These are phyloP conservation scores for Colletotrichum agaves DNA, from an alignment of 2,329 filamentous ascomycete genomes.

Conservation along the genomic window DNA sequence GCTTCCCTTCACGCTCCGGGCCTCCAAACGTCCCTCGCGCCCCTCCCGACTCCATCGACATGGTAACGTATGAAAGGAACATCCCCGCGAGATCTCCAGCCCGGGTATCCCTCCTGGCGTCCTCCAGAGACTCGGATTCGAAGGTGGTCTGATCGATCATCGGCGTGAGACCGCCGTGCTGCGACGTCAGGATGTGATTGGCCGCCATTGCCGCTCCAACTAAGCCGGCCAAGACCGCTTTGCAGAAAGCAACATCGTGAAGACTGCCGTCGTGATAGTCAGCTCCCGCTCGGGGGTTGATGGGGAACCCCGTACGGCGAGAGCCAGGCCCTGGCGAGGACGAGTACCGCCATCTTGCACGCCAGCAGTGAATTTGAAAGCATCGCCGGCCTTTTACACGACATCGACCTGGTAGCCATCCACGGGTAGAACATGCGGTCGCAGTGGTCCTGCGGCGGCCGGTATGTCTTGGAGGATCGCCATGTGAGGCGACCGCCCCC, in stretches of 20 bases:
- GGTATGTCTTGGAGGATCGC: constrained; percentile 26
- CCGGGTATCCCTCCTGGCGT: background rate
- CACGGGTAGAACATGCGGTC: constrained; percentile 25
- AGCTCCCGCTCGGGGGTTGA: constrained; percentile 3
- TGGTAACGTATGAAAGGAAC: constrained; percentile 8
- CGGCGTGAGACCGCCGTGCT: constrained; percentile 16
- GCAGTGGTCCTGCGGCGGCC: background rate
- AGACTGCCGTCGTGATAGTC: constrained; percentile 27
- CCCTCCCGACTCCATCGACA: constrained; percentile 12
- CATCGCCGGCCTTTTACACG: constrained; percentile 14
- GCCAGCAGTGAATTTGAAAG: constrained; percentile 8
- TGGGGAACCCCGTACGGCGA: constrained; percentile 8
- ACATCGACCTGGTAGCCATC: constrained; percentile 34
- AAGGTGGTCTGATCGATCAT: constrained; percentile 8
- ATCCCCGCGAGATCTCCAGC: constrained; percentile 9
- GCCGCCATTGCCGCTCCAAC: constrained; percentile 21
- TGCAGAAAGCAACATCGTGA: constrained; percentile 33
- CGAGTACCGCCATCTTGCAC: background rate
- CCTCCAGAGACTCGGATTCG: background rate
- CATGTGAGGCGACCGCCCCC: constrained; percentile 25
- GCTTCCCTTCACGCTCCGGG: constrained; percentile 8
- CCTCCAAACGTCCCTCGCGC: background rate
- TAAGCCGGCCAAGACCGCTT: constrained; percentile 23
- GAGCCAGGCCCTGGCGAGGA: constrained; percentile 8
- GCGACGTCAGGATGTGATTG: constrained; percentile 6